These are phyloP conservation scores for Auricularia auricula-judae DNA, from an alignment of 768 basidiomycete genomes.

Conservation along the genomic window DNA sequence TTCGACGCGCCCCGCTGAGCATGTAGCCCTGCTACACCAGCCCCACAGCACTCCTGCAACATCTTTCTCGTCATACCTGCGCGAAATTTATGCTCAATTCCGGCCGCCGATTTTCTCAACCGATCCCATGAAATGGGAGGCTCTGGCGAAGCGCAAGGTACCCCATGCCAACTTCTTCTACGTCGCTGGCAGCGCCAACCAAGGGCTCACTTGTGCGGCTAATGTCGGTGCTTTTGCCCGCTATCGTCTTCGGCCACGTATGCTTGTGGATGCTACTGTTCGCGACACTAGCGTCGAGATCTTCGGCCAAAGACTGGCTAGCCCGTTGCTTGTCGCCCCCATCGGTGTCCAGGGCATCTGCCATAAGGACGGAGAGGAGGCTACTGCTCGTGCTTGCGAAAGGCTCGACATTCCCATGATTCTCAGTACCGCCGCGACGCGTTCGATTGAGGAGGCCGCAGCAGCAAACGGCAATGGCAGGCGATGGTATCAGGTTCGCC, in stretches of 20 bases:
- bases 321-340: conserved; percentile 18
- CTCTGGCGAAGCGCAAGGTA: neutral
- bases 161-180: neutral
- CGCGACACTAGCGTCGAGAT: conserved; percentile 27
- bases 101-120: neutral
- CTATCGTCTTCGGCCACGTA: conserved; percentile 36
- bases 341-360: conserved; percentile 74
- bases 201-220: neutral
- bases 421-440: conserved; percentile 63
- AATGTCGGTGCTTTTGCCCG: neutral
- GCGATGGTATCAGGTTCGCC: conserved; percentile 56
- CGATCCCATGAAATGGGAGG: neutral
- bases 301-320: conserved; percentile 13
- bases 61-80: neutral
- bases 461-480: conserved; percentile 54
- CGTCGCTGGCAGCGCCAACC: neutral
- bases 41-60: no score
- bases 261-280: conserved; percentile 52
- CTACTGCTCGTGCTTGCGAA: conserved; percentile 51
- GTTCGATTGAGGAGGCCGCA: conserved; percentile 71
- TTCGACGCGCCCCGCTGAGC: no score
- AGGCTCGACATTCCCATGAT: conserved; percentile 57
- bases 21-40: no score
- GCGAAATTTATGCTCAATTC: neutral
- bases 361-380: conserved; percentile 60